Evolutionary conservation across 106 monocot species (phyloP), one percentile per base, ranked within the genome.

Genomic region (Dactylorhiza incarnata): DNA sequence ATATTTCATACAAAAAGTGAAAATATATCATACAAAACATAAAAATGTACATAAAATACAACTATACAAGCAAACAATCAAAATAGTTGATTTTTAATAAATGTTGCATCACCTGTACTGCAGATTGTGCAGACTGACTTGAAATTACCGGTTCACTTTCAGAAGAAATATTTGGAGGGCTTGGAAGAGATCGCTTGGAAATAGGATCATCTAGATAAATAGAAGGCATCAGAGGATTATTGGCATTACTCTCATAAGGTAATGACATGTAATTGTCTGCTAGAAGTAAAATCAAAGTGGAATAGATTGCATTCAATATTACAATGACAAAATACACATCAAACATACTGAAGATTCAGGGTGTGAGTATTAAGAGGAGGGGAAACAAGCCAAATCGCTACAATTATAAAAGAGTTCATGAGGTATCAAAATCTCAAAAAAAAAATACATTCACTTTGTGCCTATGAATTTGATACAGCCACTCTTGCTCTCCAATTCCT

Each of bases 161-260:
- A 75, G 81, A 73, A 78, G 73, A 65, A 67, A 47, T 48, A 45
- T 48, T 75, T 72, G 81, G 72, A 52, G 66, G 43, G 61, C 45
- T 75, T 53, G 59, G 74, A 8, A 79, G 78, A 14, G 76, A 74
- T 26, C 95, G 56, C 49, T 91, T 99, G 61, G 94, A 86, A 80
- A 99, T 87, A 68, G 94, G 89, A 80, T 99, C 99, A 86, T 91
- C 99, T 99, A 46, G 9, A 55, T 44, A 47, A 74, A 78, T 16
- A 29, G 78, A 73, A 73, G 3, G 49, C 0, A 25, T 5, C 13
- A 12, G 17, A 67, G 65, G 22, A 65, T 66, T 72, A 72, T 12
- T 59, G 65, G 12, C 29, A 26, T 12, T 12, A 65, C 12, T 2
- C 19, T 65, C 24, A 7, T 63, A 7, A 26, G 3, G 2, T 11